Conservation (phyloP, 768 basidiomycete species). For the Lanmaoa pseudosensibilis region DNA sequence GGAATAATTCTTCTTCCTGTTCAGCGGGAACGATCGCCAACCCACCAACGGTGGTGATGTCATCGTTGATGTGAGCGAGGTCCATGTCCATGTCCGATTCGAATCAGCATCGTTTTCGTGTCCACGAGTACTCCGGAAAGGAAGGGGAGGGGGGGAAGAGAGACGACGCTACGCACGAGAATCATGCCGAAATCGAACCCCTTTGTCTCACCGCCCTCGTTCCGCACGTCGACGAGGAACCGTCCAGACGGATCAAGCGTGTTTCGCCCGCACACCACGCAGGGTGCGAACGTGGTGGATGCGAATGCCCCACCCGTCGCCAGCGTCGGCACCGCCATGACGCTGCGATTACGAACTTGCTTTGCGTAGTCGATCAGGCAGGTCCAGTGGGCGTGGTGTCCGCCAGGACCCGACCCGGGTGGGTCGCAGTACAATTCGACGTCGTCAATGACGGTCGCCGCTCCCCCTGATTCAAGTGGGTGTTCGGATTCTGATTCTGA, state of each 20-base stretch:
- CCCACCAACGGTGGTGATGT: neutral
- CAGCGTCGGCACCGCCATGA: neutral
- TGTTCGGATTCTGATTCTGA: slow-evolving; percentile 4
- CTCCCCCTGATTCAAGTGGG: neutral
- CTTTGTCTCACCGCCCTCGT: slow-evolving; percentile 27
- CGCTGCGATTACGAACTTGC: neutral
- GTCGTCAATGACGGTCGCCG: slow-evolving; percentile 21
- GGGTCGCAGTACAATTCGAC: slow-evolving; percentile 26
- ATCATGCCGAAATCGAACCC: slow-evolving; percentile 30
- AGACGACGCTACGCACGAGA: slow-evolving; percentile 19
- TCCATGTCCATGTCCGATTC: neutral
- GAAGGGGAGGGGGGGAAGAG: no score
- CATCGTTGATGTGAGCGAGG: neutral
- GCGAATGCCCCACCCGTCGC: neutral
- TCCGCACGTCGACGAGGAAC: slow-evolving; percentile 27
- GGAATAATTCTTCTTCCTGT: slow-evolving; percentile 26
- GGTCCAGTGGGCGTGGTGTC: slow-evolving; percentile 29
- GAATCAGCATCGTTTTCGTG: neutral
- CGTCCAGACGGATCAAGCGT: slow-evolving; percentile 15
- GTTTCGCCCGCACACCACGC: slow-evolving; percentile 19
- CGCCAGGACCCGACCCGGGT: slow-evolving; percentile 21
- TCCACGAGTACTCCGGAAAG: neutral
- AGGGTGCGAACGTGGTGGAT: slow-evolving; percentile 2
- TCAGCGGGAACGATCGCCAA: neutral
- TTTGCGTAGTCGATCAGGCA: slow-evolving; percentile 27